Evolutionary conservation across 352 stramenopile genomes (phyloP).

Genomic region (Phytopythium boreale): DNA sequence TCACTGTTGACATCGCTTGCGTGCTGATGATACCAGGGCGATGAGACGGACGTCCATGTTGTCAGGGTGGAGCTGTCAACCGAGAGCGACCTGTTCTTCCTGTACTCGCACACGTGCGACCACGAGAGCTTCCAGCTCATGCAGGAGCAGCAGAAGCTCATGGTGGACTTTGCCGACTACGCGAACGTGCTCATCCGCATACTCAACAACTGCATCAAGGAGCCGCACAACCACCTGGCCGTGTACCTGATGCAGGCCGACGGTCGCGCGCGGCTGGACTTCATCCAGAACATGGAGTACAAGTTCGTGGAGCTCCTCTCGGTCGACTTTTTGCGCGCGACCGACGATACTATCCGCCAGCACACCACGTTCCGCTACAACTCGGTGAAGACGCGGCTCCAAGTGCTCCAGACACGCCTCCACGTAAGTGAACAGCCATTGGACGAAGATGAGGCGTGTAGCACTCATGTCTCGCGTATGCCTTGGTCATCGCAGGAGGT

Average conservation of each 20-base stretch:
- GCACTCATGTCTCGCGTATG: neutral
- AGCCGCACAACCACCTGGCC: conserved; percentile 92
- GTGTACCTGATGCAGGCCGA: conserved; percentile 93
- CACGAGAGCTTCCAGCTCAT: conserved; percentile 85
- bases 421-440: conserved; percentile 42
- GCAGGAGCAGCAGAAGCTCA: conserved; percentile 94
- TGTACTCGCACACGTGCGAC: conserved; percentile 91
- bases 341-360: conserved; percentile 89
- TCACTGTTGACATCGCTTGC: neutral
- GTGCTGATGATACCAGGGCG: too few relatives aligned
- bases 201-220: conserved; percentile 95
- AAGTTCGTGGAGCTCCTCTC: conserved; percentile 95
- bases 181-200: conserved; percentile 92
- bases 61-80: conserved; percentile 91
- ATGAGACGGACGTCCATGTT: conserved; percentile 78
- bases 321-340: conserved; percentile 87
- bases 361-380: conserved; percentile 95
- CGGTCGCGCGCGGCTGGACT: conserved; percentile 88
- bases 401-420: conserved; percentile 89
- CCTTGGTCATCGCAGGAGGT: conserved; percentile 57
- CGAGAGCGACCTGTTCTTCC: conserved; percentile 93
- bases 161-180: conserved; percentile 95
- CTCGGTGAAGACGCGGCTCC: conserved; percentile 90
- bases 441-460: neutral
- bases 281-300: conserved; percentile 97